Conservation (phyloP, 148 eudicot species). For the Persicaria tinctoria region DNA sequence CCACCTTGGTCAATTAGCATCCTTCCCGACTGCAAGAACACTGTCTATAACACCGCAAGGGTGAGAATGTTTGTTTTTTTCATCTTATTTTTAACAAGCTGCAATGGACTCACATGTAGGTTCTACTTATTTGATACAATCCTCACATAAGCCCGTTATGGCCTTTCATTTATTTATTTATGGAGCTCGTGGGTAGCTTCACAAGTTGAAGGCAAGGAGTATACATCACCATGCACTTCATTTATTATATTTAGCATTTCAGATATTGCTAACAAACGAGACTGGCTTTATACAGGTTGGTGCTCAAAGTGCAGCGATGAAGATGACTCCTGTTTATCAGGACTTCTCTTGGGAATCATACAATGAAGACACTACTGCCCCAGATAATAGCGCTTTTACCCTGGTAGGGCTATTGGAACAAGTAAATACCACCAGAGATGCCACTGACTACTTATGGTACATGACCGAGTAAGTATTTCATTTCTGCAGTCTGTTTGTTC, state of each 20-base stretch:
- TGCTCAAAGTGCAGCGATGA: slow-evolving; percentile 39
- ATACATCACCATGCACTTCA: background rate
- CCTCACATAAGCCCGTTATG: background rate
- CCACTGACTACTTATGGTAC: slow-evolving; percentile 76
- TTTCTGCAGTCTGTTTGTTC: slow-evolving; percentile 3
- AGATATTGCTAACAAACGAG: background rate
- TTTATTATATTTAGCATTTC: background rate
- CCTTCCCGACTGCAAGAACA: slow-evolving; percentile 77
- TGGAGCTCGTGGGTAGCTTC: background rate
- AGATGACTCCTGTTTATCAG: slow-evolving; percentile 29
- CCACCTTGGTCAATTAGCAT: slow-evolving; percentile 90
- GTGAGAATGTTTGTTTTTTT: slow-evolving; percentile 30
- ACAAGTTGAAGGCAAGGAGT: background rate
- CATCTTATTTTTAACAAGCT: background rate
- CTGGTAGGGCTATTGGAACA: slow-evolving; percentile 58
- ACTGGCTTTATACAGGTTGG: slow-evolving; percentile 27
- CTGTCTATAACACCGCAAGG: slow-evolving; percentile 69
- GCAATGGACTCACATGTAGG: background rate
- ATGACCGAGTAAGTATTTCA: slow-evolving; percentile 55
- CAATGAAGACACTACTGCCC: slow-evolving; percentile 50
- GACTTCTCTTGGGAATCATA: slow-evolving; percentile 45
- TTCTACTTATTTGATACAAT: background rate
- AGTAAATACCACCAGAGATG: slow-evolving; percentile 65
- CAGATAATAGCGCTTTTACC: slow-evolving; percentile 44
- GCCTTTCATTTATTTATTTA: background rate